Base-by-base conservation (phyloP, 169 alveolate genomes). In the Eimeria necatrix region DNA sequence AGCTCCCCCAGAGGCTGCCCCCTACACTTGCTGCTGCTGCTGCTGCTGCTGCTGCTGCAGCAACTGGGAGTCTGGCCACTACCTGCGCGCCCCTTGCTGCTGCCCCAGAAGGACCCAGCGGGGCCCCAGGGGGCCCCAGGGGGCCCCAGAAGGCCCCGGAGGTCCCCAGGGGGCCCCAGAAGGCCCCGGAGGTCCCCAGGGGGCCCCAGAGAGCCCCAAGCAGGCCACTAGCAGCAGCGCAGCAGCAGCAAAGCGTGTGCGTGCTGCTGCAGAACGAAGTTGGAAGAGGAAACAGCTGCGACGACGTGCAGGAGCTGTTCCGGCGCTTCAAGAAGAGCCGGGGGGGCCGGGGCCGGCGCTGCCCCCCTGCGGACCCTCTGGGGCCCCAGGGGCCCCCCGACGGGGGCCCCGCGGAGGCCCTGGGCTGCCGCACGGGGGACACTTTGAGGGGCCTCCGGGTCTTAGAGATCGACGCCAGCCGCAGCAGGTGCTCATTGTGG, bases 401-500 rank as follows among this genome's bases (percentile, higher is more conserved):
- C 41, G 78, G 26, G 41, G 78, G 46, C 12, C 4, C 78, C 26
- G 18, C 26, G 14, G 78, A 68, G 46, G 78, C 26, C 16, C 41
- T 68, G 78, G 46, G n/a, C 14, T 68, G 26, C 4, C 78, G 78
- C 78, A 14, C 18, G 4, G 78, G 78, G 12, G 78, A 68, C 78
- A 68, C 12, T 18, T 4, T 68, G n/a, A 68, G 12, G 26, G 78
- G 78, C 41, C 41, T 68, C 8, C 78, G 78, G 78, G 78, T 68
- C 46, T 32, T 68, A 0, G 46, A 68, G 8, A 22, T 68, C 46
- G 78, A 68, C 41, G 22, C 78, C 41, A 32, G 12, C 46, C 78
- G 78, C 46, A 32, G 78, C 78, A 68, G 78, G 78, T 68, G 78
- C 64, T 8, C n/a, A n/a, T n/a, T n/a, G n/a, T n/a, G n/a, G n/a